phyloP scores from a whole-genome alignment of 306 rosid species.

The Begonia fuchsioides region DNA sequence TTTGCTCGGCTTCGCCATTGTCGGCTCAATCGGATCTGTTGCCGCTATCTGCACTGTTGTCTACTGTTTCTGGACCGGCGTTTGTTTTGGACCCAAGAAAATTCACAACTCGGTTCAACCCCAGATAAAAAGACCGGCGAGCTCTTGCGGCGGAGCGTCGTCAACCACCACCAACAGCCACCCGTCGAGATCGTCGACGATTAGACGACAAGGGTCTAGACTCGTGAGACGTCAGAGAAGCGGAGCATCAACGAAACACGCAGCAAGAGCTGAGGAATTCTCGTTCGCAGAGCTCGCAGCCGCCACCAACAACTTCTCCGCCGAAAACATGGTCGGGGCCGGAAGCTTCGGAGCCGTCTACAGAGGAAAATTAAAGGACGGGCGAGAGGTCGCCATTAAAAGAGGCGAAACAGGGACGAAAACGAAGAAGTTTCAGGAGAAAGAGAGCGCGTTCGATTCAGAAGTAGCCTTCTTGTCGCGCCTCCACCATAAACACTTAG shows the following conservation, averaged over 20 bases:
- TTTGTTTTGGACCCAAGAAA: conserved; percentile 78
- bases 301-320: conserved; percentile 50
- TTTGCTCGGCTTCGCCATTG: conserved; percentile 57
- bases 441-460: conserved; percentile 78
- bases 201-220: conserved; percentile 52
- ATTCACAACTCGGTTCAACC: conserved; percentile 87
- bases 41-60: conserved; percentile 53
- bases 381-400: conserved; percentile 80
- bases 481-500: too few species aligned
- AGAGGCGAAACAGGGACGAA: conserved; percentile 39
- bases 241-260: conserved; percentile 74
- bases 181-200: conserved; percentile 41
- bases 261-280: conserved; percentile 65
- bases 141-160: conserved; percentile 28
- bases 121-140: conserved; percentile 50
- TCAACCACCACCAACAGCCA: conserved; percentile 29
- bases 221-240: conserved; percentile 85
- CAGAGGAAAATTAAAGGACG: conserved; percentile 49
- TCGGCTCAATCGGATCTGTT: conserved; percentile 66
- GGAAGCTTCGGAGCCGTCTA: conserved; percentile 90
- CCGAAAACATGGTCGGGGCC: conserved; percentile 55
- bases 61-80: conserved; percentile 66
- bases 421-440: conserved; percentile 64
- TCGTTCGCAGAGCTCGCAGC: conserved; percentile 47
- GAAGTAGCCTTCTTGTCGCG: conserved; percentile 57